These are phyloP conservation scores for Macrolepiota fuliginosa DNA, from an alignment of 768 basidiomycete species.

Conservation along the genomic window DNA sequence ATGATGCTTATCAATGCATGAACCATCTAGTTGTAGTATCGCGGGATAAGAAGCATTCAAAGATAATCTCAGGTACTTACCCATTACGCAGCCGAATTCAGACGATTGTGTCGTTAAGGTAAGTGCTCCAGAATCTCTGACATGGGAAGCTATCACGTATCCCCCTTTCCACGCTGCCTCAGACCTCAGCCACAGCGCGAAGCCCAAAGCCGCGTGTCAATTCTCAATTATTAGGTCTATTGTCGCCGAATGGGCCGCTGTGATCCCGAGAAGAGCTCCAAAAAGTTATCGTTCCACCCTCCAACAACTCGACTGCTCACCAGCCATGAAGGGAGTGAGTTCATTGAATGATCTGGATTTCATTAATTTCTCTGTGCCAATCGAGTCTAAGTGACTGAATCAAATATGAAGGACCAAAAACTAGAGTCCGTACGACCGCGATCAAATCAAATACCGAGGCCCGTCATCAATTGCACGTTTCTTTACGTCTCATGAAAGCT, in stretches of 20 bases:
- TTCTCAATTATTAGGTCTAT: background rate
- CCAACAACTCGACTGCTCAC: background rate
- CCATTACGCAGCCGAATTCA: too few relatives aligned
- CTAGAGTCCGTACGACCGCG: background rate
- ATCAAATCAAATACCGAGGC: background rate
- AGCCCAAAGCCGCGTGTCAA: background rate
- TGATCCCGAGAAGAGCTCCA: background rate
- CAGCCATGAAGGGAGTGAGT: background rate
- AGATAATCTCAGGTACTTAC: too few relatives aligned
- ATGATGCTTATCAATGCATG: too few relatives aligned
- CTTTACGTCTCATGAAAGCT: background rate
- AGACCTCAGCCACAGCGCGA: background rate
- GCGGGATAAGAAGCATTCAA: too few relatives aligned
- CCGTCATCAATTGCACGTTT: background rate
- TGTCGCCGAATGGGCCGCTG: background rate
- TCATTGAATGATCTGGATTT: background rate
- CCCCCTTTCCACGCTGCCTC: background rate
- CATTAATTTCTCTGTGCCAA: background rate
- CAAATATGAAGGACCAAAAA: background rate
- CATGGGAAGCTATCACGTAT: background rate
- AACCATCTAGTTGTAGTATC: too few relatives aligned
- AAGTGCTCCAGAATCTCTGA: background rate
- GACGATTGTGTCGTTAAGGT: too few relatives aligned
- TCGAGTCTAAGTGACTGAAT: background rate
- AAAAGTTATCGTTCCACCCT: background rate